Conservation (phyloP, 768 basidiomycete genomes). For the Auricularia sp. region DNA sequence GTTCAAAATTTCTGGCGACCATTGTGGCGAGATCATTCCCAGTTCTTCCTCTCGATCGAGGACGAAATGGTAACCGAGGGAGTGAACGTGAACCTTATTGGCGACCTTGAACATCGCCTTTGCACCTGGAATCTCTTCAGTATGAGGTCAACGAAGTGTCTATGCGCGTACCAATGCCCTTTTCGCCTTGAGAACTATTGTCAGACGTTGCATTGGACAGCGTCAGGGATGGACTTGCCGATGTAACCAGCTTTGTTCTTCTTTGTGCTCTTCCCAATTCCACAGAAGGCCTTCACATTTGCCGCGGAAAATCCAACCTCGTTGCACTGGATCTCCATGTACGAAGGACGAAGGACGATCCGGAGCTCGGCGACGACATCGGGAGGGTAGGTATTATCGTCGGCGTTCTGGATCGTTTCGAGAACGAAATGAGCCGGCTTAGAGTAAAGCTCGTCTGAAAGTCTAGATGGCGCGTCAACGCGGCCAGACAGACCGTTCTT, state of each 20-base stretch:
- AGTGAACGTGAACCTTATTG: conserved; percentile 15
- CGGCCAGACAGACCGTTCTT: too few relatives aligned
- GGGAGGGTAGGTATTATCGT: conserved; percentile 15
- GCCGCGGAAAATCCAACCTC: conserved; percentile 15
- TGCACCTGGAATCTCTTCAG: conserved; percentile 12
- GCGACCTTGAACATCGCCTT: conserved; percentile 23
- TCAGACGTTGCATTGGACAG: too few relatives aligned
- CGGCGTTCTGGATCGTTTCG: conserved; percentile 22
- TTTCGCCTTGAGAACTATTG: conserved; percentile 14
- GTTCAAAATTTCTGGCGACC: background rate
- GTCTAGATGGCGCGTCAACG: background rate
- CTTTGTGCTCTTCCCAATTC: conserved; percentile 19
- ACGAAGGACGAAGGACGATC: conserved; percentile 8
- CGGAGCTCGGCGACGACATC: conserved; percentile 9
- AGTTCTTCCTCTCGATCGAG: conserved; percentile 12
- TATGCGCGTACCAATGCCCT: conserved; percentile 16
- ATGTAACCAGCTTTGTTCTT: conserved; percentile 8
- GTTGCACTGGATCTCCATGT: conserved; percentile 15
- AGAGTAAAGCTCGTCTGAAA: conserved; percentile 16
- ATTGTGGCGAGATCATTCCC: conserved; percentile 19
- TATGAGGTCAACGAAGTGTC: background rate
- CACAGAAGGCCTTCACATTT: conserved; percentile 19
- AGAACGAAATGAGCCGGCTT: conserved; percentile 20
- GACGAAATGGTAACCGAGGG: conserved; percentile 14
- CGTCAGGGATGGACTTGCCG: conserved; percentile 5